Conservation (phyloP, 768 basidiomycete genomes). For the Mycena vulgaris region DNA sequence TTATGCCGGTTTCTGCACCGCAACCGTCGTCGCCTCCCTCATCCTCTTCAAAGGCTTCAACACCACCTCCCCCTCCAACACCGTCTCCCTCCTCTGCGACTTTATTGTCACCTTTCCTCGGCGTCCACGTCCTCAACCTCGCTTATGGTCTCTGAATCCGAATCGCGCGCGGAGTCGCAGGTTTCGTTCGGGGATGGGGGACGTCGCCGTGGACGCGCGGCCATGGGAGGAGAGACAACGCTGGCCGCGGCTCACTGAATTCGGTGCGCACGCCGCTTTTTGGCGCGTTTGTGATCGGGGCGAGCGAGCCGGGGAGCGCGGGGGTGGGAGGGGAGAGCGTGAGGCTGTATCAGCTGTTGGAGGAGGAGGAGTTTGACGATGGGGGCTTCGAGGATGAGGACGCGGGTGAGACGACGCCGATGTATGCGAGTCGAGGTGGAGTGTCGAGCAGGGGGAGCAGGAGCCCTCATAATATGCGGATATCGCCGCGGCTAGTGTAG, state of each 20-base stretch:
- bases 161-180: neutral
- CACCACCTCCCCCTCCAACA: slow-evolving; percentile 80
- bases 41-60: no score
- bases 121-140: slow-evolving; percentile 38
- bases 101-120: slow-evolving; percentile 51
- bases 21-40: no score
- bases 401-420: slow-evolving; percentile 8
- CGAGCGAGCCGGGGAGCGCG: no score
- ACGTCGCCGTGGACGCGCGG: slow-evolving; percentile 53
- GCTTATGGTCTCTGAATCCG: slow-evolving; percentile 20
- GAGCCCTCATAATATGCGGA: no score
- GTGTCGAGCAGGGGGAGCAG: neutral
- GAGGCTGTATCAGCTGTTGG: slow-evolving; percentile 69
- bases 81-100: slow-evolving; percentile 73
- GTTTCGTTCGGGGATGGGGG: neutral
- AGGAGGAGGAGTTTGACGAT: slow-evolving; percentile 62
- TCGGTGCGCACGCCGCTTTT: slow-evolving; percentile 55
- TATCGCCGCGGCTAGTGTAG: slow-evolving; percentile 21
- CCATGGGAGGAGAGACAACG: slow-evolving; percentile 31
- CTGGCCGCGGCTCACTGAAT: no score
- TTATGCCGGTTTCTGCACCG: slow-evolving; percentile 95
- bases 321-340: slow-evolving; percentile 61
- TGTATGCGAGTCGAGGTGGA: neutral
- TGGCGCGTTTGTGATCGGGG: no score
- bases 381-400: no score